A percentile compares a stretch with the other conserved stretches of the same genome.
These are phyloP conservation scores for Microascus cirrosus DNA, from an alignment of 2,329 filamentous ascomycete genomes.

Conservation along the genomic window DNA sequence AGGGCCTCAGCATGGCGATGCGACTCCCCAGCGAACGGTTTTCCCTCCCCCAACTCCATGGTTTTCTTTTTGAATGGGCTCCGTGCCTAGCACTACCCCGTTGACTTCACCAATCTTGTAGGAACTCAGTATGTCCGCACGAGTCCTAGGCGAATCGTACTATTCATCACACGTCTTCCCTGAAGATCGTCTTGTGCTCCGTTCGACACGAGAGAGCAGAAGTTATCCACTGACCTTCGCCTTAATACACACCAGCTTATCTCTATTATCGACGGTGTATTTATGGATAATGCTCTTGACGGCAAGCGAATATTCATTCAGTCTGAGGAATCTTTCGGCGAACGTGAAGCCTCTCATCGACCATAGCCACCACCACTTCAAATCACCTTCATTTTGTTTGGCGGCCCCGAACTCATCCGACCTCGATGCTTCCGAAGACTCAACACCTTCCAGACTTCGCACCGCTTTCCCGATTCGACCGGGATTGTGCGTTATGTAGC, in stretches of 20 bases:
- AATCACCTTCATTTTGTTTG: no score
- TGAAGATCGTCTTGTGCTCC: neutral
- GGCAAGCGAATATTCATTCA: neutral
- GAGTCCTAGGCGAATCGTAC: neutral
- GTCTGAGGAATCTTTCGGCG: neutral
- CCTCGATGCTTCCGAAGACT: no score
- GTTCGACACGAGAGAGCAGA: neutral
- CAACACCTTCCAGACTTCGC: no score
- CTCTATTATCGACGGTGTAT: neutral
- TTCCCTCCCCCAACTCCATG: neutral
- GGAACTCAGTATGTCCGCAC: neutral
- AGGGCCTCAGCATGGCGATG: neutral
- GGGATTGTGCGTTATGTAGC: no score
- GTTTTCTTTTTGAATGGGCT: neutral
- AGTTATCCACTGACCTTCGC: neutral
- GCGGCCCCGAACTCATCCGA: no score
- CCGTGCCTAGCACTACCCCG: neutral
- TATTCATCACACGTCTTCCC: neutral
- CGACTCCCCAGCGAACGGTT: neutral
- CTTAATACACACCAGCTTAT: neutral
- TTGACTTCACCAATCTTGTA: neutral
- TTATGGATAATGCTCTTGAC: neutral
- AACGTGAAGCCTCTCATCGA: neutral
- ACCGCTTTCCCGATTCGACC: no score
- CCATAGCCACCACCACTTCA: no score